Evolutionary conservation across 139 green algal species (phyloP).

Genomic region (Tetratostichococcus sp.): DNA sequence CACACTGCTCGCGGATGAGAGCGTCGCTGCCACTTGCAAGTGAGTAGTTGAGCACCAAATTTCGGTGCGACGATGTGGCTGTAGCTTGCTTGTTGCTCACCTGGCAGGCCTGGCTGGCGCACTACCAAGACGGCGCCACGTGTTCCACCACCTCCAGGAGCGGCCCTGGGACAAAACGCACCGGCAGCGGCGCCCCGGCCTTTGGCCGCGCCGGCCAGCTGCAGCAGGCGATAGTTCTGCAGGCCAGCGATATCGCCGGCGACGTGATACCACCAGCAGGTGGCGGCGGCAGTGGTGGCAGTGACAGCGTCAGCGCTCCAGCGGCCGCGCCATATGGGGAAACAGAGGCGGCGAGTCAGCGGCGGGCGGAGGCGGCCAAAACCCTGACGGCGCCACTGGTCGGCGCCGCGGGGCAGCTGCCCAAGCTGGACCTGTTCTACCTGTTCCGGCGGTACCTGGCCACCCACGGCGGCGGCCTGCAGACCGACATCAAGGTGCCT

Average conservation of each 20-base stretch:
- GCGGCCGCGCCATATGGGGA: too few species aligned
- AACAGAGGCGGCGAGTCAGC: too few species aligned
- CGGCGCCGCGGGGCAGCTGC: slow-evolving; percentile 57
- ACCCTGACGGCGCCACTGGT: slow-evolving; percentile 47
- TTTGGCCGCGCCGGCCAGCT: slow-evolving; percentile 44
- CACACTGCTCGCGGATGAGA: too few species aligned
- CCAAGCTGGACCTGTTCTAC: slow-evolving; percentile 74
- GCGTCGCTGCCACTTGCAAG: too few species aligned
- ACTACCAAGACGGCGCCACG: slow-evolving; percentile 18
- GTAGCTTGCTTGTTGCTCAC: too few species aligned
- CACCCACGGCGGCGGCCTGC: slow-evolving; percentile 5
- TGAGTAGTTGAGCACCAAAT: too few species aligned
- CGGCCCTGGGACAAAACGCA: too few species aligned
- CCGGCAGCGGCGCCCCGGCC: slow-evolving; percentile 15
- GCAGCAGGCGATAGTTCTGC: slow-evolving; percentile 71
- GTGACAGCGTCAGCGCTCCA: slow-evolving; percentile 10
- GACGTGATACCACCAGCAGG: neutral
- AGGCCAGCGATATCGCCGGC: slow-evolving; percentile 30
- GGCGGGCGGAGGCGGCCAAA: neutral
- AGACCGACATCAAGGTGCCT: slow-evolving; percentile 5
- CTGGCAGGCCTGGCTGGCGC: slow-evolving; percentile 44
- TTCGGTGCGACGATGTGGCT: too few species aligned
- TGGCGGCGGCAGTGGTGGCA: neutral
- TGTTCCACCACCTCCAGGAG: neutral
- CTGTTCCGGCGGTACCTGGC: slow-evolving; percentile 32